phyloP scores from a whole-genome alignment of 2,329 filamentous ascomycete species.

The Cercospora sojina region DNA sequence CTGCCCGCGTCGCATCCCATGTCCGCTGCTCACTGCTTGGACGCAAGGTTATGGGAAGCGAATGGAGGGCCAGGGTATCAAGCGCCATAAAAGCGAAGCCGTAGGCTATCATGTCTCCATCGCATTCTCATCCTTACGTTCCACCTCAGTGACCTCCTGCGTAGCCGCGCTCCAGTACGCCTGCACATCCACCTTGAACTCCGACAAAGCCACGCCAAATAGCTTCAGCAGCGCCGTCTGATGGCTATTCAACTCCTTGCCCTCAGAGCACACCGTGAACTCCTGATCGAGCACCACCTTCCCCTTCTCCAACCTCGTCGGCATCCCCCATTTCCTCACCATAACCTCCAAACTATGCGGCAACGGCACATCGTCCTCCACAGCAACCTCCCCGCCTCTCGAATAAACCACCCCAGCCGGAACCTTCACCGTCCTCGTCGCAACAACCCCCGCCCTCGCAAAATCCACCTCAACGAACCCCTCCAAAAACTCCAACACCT shows the following conservation, averaged over 20 bases:
- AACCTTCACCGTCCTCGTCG: conserved; percentile 73
- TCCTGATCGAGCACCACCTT: conserved; percentile 73
- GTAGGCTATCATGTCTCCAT: conserved; percentile 34
- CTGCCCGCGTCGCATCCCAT: not conserved
- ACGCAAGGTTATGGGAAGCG: not conserved
- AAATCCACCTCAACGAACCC: conserved; percentile 77
- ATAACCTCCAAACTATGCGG: conserved; percentile 88
- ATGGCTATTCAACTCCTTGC: conserved; percentile 79
- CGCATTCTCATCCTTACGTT: conserved; percentile 25
- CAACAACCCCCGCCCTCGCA: conserved; percentile 78
- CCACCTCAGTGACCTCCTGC: conserved; percentile 38
- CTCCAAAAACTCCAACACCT: conserved; percentile 71
- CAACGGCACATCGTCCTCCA: conserved; percentile 80
- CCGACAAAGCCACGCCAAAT: conserved; percentile 84
- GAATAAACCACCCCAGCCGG: conserved; percentile 81
- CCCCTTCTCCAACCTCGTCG: conserved; percentile 83
- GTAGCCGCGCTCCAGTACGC: conserved; percentile 51
- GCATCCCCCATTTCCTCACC: conserved; percentile 83
- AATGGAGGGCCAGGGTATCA: not conserved
- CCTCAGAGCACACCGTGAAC: conserved; percentile 80
- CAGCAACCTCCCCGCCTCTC: conserved; percentile 72
- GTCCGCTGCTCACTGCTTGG: not conserved
- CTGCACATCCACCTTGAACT: conserved; percentile 79
- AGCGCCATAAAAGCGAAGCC: not conserved
- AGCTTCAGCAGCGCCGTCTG: conserved; percentile 93